phyloP scores from a whole-genome alignment of 192 early-diverging fungal species.

The Piromyces finnis region DNA sequence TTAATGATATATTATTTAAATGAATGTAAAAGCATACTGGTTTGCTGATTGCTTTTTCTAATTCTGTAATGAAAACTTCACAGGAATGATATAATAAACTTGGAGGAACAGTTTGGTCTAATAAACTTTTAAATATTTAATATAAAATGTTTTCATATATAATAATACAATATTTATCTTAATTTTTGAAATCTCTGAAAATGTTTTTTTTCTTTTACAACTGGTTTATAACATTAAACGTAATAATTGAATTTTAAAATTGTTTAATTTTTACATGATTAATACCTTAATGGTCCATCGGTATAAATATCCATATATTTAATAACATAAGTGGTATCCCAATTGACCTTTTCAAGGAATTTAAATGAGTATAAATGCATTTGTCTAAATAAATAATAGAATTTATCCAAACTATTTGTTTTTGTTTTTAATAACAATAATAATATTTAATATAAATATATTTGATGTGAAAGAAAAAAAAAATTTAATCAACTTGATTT shows the following conservation, averaged over 20 bases:
- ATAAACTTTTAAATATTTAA: conserved; percentile 17
- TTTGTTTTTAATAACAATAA: no score
- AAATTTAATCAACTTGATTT: no score
- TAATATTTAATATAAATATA: no score
- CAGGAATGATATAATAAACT: conserved; percentile 48
- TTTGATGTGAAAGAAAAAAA: no score
- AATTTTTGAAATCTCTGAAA: no score
- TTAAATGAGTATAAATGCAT: conserved; percentile 41
- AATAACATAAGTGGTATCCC: conserved; percentile 27
- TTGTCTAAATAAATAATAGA: conserved; percentile 47
- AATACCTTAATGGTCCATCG: conserved; percentile 45
- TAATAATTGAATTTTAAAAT: no score
- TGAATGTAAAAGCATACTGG: conserved; percentile 7
- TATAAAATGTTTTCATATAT: background rate
- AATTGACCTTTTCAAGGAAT: conserved; percentile 34
- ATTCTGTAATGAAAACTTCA: conserved; percentile 53
- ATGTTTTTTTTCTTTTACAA: no score
- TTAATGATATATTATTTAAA: no score
- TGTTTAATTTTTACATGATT: background rate
- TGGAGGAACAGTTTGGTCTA: conserved; percentile 39
- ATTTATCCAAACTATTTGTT: conserved; percentile 51
- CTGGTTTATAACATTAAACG: no score
- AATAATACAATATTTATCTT: background rate
- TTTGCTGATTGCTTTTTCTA: conserved; percentile 36
- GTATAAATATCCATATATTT: conserved; percentile 28